A percentile compares a stretch with the other conserved stretches of the same genome.
These are phyloP conservation scores for Aspergillus sparsus DNA, from an alignment of 495 filamentous ascomycete genomes.

Conservation along the genomic window DNA sequence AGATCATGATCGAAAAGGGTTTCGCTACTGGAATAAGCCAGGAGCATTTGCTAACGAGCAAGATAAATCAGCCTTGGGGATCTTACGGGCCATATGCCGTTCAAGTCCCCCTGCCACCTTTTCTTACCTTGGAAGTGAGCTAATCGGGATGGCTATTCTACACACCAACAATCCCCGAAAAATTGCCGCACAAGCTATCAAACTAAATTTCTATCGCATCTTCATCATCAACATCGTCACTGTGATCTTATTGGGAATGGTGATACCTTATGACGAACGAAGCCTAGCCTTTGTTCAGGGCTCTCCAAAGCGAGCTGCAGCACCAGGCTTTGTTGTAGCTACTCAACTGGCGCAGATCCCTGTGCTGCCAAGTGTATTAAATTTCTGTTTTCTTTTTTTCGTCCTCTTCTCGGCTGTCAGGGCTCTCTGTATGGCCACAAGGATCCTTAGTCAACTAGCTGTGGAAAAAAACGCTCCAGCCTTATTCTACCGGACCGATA, in stretches of 20 bases:
- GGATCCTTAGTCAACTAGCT: conserved; percentile 74
- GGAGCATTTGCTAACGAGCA: conserved; percentile 31
- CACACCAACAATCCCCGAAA: conserved; percentile 72
- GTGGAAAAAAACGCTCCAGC: conserved; percentile 68
- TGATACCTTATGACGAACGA: conserved; percentile 51
- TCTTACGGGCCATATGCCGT: conserved; percentile 70
- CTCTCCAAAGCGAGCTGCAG: conserved; percentile 35
- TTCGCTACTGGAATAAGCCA: conserved; percentile 65
- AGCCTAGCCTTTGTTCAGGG: conserved; percentile 42
- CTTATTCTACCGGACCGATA: conserved; percentile 66
- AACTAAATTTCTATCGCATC: conserved; percentile 79
- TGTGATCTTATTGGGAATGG: conserved; percentile 52
- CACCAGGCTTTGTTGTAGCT: conserved; percentile 63
- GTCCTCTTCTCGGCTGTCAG: conserved; percentile 73
- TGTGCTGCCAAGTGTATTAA: conserved; percentile 56
- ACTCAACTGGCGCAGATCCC: conserved; percentile 52
- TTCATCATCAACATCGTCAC: conserved; percentile 70
- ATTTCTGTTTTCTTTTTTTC: conserved; percentile 71
- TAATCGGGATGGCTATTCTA: conserved; percentile 63
- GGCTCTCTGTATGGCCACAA: conserved; percentile 61
- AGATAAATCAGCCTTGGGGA: conserved; percentile 22
- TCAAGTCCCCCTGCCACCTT: conserved; percentile 75
- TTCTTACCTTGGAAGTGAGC: conserved; percentile 80
- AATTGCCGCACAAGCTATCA: conserved; percentile 70
- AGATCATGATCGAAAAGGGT: conserved; percentile 63